A percentile compares a stretch with the other conserved stretches of the same genome.
Conservation (phyloP, 2,329 filamentous ascomycete species). For the Colletotrichum viniferum region DNA sequence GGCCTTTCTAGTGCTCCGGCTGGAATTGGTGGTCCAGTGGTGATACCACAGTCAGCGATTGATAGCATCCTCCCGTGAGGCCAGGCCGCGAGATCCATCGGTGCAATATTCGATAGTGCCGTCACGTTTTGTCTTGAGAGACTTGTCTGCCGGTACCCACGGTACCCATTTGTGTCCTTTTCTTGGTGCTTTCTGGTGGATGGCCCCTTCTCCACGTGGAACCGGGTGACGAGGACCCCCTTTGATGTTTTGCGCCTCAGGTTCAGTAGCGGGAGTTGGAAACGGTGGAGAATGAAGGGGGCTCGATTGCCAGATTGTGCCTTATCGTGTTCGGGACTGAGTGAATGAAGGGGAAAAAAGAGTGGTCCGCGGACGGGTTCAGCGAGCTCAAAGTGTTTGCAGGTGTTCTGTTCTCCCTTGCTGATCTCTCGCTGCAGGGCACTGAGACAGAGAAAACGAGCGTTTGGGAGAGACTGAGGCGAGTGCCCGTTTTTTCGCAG, state of each 20-base stretch:
- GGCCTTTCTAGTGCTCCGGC: neutral
- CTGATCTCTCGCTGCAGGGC: slow-evolving; percentile 8
- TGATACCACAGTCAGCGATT: neutral
- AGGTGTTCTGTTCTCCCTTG: neutral
- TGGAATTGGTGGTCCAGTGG: neutral
- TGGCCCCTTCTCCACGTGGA: neutral
- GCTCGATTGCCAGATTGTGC: neutral
- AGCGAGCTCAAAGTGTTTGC: slow-evolving; percentile 1
- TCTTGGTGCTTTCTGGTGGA: neutral
- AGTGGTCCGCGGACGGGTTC: neutral
- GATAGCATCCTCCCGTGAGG: neutral
- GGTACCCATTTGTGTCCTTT: neutral
- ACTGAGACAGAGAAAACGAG: slow-evolving; percentile 8
- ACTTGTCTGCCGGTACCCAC: neutral
- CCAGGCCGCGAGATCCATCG: neutral
- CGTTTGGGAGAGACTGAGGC: neutral
- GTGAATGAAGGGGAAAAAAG: neutral
- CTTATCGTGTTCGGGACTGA: neutral
- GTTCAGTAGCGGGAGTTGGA: slow-evolving; percentile 7
- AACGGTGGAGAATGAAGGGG: neutral
- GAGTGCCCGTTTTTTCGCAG: neutral
- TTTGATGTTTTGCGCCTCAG: slow-evolving; percentile 2
- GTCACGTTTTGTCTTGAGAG: neutral
- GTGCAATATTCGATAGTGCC: neutral
- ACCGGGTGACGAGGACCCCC: neutral